Evolutionary conservation across 2,329 filamentous ascomycete species (phyloP), one percentile per base, ranked within the genome.

Genomic region (Waltergamsia citrina): DNA sequence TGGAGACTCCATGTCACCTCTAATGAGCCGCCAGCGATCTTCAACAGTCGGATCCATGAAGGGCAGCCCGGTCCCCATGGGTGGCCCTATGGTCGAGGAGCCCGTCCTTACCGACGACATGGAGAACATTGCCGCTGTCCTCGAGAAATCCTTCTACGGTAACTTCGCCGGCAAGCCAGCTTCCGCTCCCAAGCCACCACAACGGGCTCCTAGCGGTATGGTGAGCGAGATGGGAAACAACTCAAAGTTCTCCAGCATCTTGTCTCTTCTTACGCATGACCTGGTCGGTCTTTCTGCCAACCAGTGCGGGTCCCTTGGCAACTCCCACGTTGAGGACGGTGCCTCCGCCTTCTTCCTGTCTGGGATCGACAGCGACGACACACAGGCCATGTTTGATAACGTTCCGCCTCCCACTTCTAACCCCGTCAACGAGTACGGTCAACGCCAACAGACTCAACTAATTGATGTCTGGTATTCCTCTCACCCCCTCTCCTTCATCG

Each of bases 381-480:
- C 47, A 4, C 42, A 41, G 25, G 43, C 42, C 36, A 57, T 57
- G 53, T 56, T 57, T 35, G 53, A 55, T 34, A 42, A 37, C 12
- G 29, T 34, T 18, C 23, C 23, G 6, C 14, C 43, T 7, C 33
- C 39, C 3, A 35, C 43, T 8, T 41, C 38, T 34, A 52, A 44
- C 30, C 52, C 53, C 15, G 36, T 56, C 5, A 42, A 43, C 18
- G 49, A 49, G 27, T 50, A 54, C 20, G 51, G 52, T 6, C 47
- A 47, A 20, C 40, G 53, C 21, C 53, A 56, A 22, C 48, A 52
- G 34, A 54, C 45, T 7, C 54, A 57, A 34, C 43, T 63, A 17
- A 54, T 63, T 28, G 59, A 63, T 32, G 50, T 63, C 17, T 63
- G 59, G 59, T 63, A 56, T 36, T 57, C 54, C 1, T 40, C 49